A percentile compares a stretch with the other conserved stretches of the same genome.
Conservation (phyloP, 371 early-diverging fungal genomes). For the Enterocytospora artemiae region DNA sequence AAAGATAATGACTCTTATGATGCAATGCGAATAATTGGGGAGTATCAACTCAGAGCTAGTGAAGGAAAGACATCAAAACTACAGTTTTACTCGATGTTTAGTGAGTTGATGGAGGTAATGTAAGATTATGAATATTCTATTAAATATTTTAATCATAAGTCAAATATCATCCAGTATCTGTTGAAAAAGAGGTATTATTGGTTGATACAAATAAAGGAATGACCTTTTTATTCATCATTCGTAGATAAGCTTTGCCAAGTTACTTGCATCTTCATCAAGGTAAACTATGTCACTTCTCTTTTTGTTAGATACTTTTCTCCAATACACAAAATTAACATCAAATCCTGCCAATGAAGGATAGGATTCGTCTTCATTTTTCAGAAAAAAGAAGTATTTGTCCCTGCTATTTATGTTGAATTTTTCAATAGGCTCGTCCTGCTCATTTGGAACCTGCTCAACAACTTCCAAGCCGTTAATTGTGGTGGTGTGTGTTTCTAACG, state of each 20-base stretch:
- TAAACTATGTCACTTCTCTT: not conserved
- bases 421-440: conserved; percentile 6
- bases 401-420: conserved; percentile 9
- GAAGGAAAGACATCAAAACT: conserved; percentile 46
- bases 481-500: not conserved
- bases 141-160: not conserved
- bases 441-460: not conserved
- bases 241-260: not conserved
- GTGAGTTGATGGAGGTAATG: conserved; percentile 34
- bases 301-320: not conserved
- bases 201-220: too few species aligned
- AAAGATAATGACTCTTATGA: conserved; percentile 48
- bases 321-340: conserved; percentile 13
- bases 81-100: conserved; percentile 50
- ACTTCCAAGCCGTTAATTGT: not conserved
- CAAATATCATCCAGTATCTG: not conserved
- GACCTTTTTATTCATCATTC: not conserved
- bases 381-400: conserved; percentile 13
- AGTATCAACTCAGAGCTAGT: conserved; percentile 27
- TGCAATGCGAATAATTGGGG: conserved; percentile 34
- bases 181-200: not conserved
- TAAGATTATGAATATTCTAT: not conserved
- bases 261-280: not conserved
- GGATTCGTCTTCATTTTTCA: conserved; percentile 10
- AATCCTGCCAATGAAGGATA: conserved; percentile 5